Base-by-base conservation (phyloP, 805 yeast species). In the Jamesozyma lodderae region DNA sequence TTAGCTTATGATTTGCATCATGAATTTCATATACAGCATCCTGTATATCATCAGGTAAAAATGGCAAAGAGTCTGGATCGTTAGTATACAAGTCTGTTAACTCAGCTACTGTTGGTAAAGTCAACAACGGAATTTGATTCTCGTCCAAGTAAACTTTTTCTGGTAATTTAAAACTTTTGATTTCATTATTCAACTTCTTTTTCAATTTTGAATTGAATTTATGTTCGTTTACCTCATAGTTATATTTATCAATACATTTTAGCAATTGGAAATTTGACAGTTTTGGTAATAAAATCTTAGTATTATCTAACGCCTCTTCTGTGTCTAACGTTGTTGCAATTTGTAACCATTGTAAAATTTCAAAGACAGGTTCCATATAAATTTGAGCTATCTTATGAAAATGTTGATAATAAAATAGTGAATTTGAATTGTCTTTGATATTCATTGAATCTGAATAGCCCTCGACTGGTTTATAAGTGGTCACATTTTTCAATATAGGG, bases 271-370 rank as follows among this genome's bases (percentile, higher is more conserved):
- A 63, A 18, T 84, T 77, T 38, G 81, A 80, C 41, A 92, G 64
- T 11, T 63, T 57, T 15, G 72, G 75, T 45, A 80, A 69, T 40
- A 74, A 69, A 14, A 63, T 62, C 23, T 75, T 54, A 6, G 83
- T 73, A 10, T 69, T 66, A 6, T 71, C 68, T 36, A 83, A 67
- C 27, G 77, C 64, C 38, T 79, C 87, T 40, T 77, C 81, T 41
- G 75, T 77, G 14, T 70, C 70, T 32, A 88, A 63, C 11, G 81
- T 75, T 0, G 94, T 75, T 58, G 86, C 75, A 31, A 90, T 81
- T 58, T 88, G 97, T 36, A 88, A 63, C 90, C 95, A 90, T 58
- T 90, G 96, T 39, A 90, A 64, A 21, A 90, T 60, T 57, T 90
- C 88, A 37, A 81, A 73, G 0, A 82, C 67, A 0, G 95, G 87